Evolutionary conservation across 768 basidiomycete genomes (phyloP), one percentile per base, ranked within the genome.

Genomic region (Strobilomyces dryophilus): DNA sequence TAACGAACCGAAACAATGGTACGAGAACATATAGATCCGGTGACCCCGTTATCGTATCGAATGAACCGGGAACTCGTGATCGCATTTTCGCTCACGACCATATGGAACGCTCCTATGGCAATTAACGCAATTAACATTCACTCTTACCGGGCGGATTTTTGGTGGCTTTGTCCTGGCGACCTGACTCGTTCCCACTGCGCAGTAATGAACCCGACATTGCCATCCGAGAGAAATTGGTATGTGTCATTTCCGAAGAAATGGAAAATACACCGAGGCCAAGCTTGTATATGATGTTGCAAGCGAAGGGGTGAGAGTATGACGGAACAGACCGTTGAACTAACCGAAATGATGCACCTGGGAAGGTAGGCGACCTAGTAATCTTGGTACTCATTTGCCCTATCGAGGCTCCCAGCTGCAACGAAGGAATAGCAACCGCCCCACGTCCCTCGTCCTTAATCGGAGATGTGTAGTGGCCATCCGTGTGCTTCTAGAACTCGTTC

Each of bases 1-100:
- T 46, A 51, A 62, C 58, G 65, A 57, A 57, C 65, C 65, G 52
- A 54, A 32, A 56, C n/a, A 58, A 39, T 24, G 65, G 65, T 57
- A 64, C 44, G 48, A 59, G 24, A 15, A 54, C 55, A 61, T 54
- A 61, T 56, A 51, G 59, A 45, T 58, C 54, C 54, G 50, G 40
- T 39, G 20, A 40, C 20, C 31, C 44, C 46, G 43, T 61, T 58
- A 61, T 58, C 62, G 36, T 15, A n/a, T 40, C 39, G 35, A 17
- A 45, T 29, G 32, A 34, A 24, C 26, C 39, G 39, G 18, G 18
- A 10, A n/a, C 49, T 26, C 20, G 42, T 47, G 27, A 27, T 45
- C 45, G 45, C 14, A 36, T 46, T 40, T 35, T 51, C 21, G 32
- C 17, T 48, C 17, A 37, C 27, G 9, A 47, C 37, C 61, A 56